Evolutionary conservation across 148 eudicot species (phyloP), one percentile per base, ranked within the genome.

Genomic region (Chenopodium formosanum): DNA sequence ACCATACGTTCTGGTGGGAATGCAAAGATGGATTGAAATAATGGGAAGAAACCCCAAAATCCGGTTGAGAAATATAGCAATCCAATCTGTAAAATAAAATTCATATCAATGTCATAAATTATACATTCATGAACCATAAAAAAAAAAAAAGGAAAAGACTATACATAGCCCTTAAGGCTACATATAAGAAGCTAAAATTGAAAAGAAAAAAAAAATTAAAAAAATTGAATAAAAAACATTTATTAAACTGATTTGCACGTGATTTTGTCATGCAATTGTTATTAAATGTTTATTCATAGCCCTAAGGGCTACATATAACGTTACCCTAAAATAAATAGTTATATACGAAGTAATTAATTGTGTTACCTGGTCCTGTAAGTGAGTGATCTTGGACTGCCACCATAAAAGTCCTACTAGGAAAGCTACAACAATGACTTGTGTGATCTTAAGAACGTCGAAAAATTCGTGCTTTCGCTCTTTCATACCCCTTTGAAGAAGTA

Each of bases 21-120:
- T 2, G 93, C 89, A 84, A 93, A 95, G 37, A 95, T 84, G 17
- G 97, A 92, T 46, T 90, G 83, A 79, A 92, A 92, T 19, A 93
- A 77, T 37, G 98, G 92, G 77, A 85, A 89, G 88, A 91, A 90
- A 20, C 92, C 94, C 98, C 98, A 95, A 31, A 93, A 93, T 40
- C 86, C 88, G 2, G 91, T 72, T 81, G 79, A 69, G 85, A 93
- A 93, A 84, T 90, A 95, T n/a, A 95, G 85, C 20, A 95, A 87
- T 16, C 98, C 97, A 23, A 89, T 83, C 97, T 94, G 91, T 82
- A 9, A 4, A 62, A 0, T 12, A 62, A 62, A 62, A 52, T 0
- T 0, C 56, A 52, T 52, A 52, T 52, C 14, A 52, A 0, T 52
- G 16, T 14, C 56, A 13, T 50, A 56, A 16, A 17, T 16, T 17